Evolutionary conservation across 768 basidiomycete genomes (phyloP), one percentile per base, ranked within the genome.

Genomic region (Daedaleopsis nitida): DNA sequence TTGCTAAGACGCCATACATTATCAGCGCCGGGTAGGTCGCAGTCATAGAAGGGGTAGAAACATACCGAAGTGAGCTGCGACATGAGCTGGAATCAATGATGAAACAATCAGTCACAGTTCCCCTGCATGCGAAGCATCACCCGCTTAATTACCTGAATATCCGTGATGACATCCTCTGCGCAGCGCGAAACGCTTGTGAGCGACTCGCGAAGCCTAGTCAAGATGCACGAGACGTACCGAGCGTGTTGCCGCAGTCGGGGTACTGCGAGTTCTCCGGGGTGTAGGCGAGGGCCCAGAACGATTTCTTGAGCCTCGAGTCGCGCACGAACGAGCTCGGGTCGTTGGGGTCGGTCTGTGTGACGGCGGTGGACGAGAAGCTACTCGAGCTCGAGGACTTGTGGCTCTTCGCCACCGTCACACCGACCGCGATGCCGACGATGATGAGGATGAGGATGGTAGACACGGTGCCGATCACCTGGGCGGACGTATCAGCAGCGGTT

Each of bases 241-340:
- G 71, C 5, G 69, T 74, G 57, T 81, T 87, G 11, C 87, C 88
- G 65, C 92, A 94, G 37, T 82, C 70, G 0, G 92, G 92, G 23
- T 87, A 72, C 65, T 87, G 85, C n/a, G 87, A 85, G 43, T 86
- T 86, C 19, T 77, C 75, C 10, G 94, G 94, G 1, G 92, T 94
- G 73, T 96, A 96, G 0, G 94, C 94, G 23, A 96, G 69, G 5
- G 91, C 94, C 71, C 88, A 96, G 76, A 97, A 92, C 0, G 85
- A 81, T 65, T 90, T 84, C 63, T 87, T 81, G 52, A 96, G 75
- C 34, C 80, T 80, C 2, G 83, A 54, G 72, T 96, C 83, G 75
- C 87, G 89, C 19, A 75, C 73, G 74, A 96, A 97, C 17, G 81
- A 80, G 73, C 86, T 92, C 4, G 94, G 92, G 73, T 96, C 91